Evolutionary conservation across 306 rosid genomes (phyloP), one percentile per base, ranked within the genome.

Genomic region (Potentilla sterilis): DNA sequence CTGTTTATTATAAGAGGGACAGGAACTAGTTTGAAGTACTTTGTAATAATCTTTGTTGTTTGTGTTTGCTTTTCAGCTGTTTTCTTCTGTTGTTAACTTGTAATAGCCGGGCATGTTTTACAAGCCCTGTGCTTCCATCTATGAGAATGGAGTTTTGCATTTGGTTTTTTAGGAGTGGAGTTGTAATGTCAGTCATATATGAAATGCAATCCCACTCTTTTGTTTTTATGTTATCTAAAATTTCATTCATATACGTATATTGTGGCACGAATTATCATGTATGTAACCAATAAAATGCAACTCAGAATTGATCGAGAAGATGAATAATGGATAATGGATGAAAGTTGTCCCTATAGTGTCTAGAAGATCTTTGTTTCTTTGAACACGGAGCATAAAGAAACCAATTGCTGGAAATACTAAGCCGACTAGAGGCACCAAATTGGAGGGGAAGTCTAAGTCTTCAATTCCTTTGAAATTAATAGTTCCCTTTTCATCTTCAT

Each of bases 401-500:
- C 0, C 12, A 43, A 40, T 42, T 42, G 46, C 46, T 7, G 46
- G 46, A 42, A 0, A 42, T 42, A 1, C 13, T 9, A 44, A 5
- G 9, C 48, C 48, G 4, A 44, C 48, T 44, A 2, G 11, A n/a
- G n/a, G n/a, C n/a, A n/a, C n/a, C n/a, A n/a, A n/a, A n/a, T n/a
- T n/a, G n/a, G n/a, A n/a, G n/a, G n/a, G n/a, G n/a, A n/a, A n/a
- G n/a, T n/a, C n/a, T n/a, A n/a, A n/a, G n/a, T n/a, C n/a, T n/a
- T n/a, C 59, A n/a, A 2, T 54, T 54, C 28, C 4, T 2, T 37
- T 37, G 3, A 37, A 37, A 37, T 37, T 5, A 37, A 38, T 79
- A 83, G 9, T 1, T 86, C 93, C 67, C 76, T 78, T 42, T n/a
- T 28, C 28, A 28, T 28, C 28, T 28, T 28, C 28, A 28, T 28